Evolutionary conservation across 2,329 filamentous ascomycete genomes (phyloP).

Genomic region (Apiospora koreana): DNA sequence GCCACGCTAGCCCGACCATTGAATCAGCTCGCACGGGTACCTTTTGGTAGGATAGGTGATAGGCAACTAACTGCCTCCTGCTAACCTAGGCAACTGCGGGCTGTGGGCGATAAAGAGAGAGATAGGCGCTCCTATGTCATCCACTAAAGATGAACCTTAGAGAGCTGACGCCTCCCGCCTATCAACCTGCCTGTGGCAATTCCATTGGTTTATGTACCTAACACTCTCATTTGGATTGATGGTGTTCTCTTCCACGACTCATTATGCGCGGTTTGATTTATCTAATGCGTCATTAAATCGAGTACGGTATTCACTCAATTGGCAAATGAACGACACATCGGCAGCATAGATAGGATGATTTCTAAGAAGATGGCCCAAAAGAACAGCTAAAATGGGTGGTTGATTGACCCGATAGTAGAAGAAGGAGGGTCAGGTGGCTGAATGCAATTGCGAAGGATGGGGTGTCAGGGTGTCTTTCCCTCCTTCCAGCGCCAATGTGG

Average conservation of each 20-base stretch:
- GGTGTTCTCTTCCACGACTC: background rate
- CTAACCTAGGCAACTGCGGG: background rate
- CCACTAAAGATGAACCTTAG: background rate
- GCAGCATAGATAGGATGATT: background rate
- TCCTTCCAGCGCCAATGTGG: background rate
- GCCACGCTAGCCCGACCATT: background rate
- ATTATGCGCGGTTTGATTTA: background rate
- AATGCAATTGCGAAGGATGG: background rate
- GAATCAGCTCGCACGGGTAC: background rate
- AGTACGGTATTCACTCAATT: background rate
- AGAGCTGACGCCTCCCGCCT: background rate
- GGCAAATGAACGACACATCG: background rate
- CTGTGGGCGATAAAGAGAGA: background rate
- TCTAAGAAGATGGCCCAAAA: background rate
- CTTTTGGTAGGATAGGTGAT: background rate
- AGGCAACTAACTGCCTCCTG: too few relatives aligned
- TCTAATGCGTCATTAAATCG: background rate
- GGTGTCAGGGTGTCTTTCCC: background rate
- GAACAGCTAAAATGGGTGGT: background rate
- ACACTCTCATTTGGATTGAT: background rate
- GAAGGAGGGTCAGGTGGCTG: slow-evolving; percentile 6
- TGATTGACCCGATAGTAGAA: background rate
- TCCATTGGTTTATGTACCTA: too few relatives aligned
- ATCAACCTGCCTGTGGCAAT: background rate
- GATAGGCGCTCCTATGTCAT: background rate